Evolutionary conservation across 768 basidiomycete genomes (phyloP), one percentile per base, ranked within the genome.

Genomic region (Grammothele lineata): DNA sequence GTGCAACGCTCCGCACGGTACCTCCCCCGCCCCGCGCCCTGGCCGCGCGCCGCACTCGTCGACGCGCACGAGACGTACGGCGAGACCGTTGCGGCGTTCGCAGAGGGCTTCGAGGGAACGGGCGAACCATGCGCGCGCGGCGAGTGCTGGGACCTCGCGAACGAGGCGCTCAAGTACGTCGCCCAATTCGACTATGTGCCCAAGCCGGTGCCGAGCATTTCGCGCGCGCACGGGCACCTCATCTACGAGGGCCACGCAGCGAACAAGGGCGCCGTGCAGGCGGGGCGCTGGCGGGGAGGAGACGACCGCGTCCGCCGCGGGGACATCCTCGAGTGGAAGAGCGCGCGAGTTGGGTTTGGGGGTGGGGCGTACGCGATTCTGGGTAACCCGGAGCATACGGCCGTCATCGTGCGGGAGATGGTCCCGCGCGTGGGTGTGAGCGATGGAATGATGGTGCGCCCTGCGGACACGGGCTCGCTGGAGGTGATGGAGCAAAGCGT

Each of bases 121-220:
- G 72, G 73, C 5, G 52, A 64, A 45, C 71, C 66, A 41, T 73
- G 77, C 46, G 76, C 65, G n/a, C 70, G 71, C 21, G 76, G 77
- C 30, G 77, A 78, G 53, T 79, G 78, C 58, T 81, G 79, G 79
- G 77, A 79, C 63, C 58, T 81, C 25, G 78, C 79, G 14, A 63
- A 67, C 53, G 71, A 78, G 61, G 77, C 68, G 23, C 64, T 81
- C 45, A 66, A 68, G 44, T 65, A 69, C 37, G 70, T 73, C 52
- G 58, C 65, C 4, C 62, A 68, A 17, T 68, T 62, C 56, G 68
- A 71, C 40, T 71, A 71, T 48, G 62, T 71, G 35, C 70, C 73
- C 15, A 66, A 66, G 48, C 77, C 78, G 30, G 60, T 80, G 14
- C 71, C 68, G 34, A 74, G 71, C 51, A 66, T 75, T 24, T 66